Base-by-base conservation (phyloP, 352 stramenopile genomes). In the Pythium aristosporum region DNA sequence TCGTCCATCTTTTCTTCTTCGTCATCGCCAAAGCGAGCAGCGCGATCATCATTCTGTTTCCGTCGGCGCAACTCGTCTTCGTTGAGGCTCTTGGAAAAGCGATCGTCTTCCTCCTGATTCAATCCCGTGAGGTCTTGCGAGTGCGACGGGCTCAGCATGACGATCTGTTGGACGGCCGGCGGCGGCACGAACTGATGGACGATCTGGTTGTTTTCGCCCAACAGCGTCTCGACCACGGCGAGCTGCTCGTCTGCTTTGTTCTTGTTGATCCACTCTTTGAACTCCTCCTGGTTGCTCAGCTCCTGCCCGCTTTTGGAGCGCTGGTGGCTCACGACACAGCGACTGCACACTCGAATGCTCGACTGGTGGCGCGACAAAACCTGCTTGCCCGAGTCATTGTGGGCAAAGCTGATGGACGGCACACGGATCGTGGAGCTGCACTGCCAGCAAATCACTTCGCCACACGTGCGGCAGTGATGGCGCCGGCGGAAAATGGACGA, bases 381-480 rank as follows among this genome's bases (percentile, higher is more conserved):
- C 57, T 89, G 83, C 54, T 87, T 91, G 44, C 85, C 85, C 34
- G 81, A 83, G 47, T 91, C 85, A 55, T 88, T 92, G 62, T 93
- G 82, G 37, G 85, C 87, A 52, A 94, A 94, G 65, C 83, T 94
- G 67, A 92, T 91, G 11, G 85, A 91, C 28, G 87, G 81, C 20
- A 93, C 87, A 18, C 82, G 82, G 25, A 96, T 91, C 51, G 86
- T 92, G 55, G 80, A 89, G 61, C 85, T 94, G 64, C 87, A 96
- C 21, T 91, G 81, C 79, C 83, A 93, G 67, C 88, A 96, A 55
- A 96, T 94, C 39, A 96, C 81, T 74, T 93, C 85, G 8, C 88
- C 88, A 49, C 88, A 96, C 32, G 82, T 91, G 44, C 88, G 86
- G 65, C 88, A 96, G 60, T 96, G 88, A 58, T 96, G 88, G n/a